Conservation (phyloP, 2,329 filamentous ascomycete genomes). For the Penicillium capsulatum region DNA sequence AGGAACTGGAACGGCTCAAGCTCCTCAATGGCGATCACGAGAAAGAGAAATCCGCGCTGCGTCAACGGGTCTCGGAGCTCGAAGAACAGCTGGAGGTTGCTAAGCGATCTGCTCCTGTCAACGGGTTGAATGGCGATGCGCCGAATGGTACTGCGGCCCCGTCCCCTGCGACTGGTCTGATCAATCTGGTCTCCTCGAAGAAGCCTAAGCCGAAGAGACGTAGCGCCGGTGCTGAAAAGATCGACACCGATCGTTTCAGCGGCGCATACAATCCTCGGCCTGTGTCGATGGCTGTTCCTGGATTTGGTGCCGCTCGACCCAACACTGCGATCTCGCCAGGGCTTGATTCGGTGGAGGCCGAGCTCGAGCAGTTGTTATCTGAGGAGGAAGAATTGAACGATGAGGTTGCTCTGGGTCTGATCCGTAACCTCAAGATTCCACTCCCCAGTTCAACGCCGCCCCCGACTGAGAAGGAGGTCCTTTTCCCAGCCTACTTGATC, state of each 20-base stretch:
- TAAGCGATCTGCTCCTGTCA: conserved; percentile 70
- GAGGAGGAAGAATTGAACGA: conserved; percentile 96
- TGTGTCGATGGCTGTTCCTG: conserved; percentile 84
- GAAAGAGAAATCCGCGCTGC: conserved; percentile 76
- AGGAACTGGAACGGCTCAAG: conserved; percentile 76
- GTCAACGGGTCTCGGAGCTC: conserved; percentile 82
- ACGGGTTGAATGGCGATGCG: conserved; percentile 57
- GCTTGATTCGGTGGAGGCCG: conserved; percentile 87
- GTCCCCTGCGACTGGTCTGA: conserved; percentile 67
- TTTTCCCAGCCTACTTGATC: conserved; percentile 98
- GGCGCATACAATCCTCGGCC: conserved; percentile 89
- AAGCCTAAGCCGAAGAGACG: conserved; percentile 79
- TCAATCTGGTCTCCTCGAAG: conserved; percentile 95
- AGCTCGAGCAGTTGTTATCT: conserved; percentile 86
- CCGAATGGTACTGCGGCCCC: conserved; percentile 59
- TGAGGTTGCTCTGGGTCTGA: conserved; percentile 92
- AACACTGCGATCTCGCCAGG: conserved; percentile 74
- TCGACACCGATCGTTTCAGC: conserved; percentile 85
- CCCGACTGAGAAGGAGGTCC: conserved; percentile 94
- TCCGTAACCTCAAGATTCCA: conserved; percentile 94
- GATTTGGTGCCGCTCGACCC: conserved; percentile 55
- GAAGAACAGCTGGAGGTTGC: conserved; percentile 89
- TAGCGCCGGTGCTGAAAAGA: conserved; percentile 81
- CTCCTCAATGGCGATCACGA: conserved; percentile 72
- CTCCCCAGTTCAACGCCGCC: conserved; percentile 79